These are phyloP conservation scores for Zangia roseola DNA, from an alignment of 768 basidiomycete genomes.

Conservation along the genomic window DNA sequence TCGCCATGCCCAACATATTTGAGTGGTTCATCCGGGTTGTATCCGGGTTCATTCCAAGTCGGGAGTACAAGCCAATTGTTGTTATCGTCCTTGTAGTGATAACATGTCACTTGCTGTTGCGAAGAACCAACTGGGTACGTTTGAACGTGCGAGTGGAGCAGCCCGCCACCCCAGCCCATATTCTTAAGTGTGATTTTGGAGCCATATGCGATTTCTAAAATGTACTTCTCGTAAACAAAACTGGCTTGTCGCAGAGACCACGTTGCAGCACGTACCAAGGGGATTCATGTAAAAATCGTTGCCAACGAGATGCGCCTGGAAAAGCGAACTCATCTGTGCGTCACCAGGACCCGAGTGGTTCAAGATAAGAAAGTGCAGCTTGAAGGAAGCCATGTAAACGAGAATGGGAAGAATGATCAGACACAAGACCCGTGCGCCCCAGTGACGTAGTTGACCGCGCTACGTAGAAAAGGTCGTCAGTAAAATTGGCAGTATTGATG, in stretches of 20 bases:
- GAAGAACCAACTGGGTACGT: constrained; percentile 87
- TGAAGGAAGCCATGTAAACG: constrained; percentile 94
- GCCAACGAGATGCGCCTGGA: constrained; percentile 93
- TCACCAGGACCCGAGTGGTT: constrained; percentile 96
- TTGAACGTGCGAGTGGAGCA: constrained; percentile 96
- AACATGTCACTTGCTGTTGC: constrained; percentile 98
- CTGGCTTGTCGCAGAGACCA: neutral
- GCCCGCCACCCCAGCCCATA: constrained; percentile 96
- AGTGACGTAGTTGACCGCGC: constrained; percentile 88
- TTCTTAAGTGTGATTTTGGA: constrained; percentile 94
- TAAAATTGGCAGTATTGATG: neutral
- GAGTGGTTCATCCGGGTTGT: constrained; percentile 65
- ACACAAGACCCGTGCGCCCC: constrained; percentile 82
- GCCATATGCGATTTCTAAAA: constrained; percentile 79
- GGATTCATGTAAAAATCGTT: constrained; percentile 94
- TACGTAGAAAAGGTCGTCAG: constrained; percentile 30
- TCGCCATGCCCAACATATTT: constrained; percentile 76
- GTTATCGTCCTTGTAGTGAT: constrained; percentile 99
- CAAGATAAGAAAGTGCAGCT: constrained; percentile 92
- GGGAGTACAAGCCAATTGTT: constrained; percentile 88
- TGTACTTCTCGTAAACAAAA: constrained; percentile 1
- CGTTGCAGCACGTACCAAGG: constrained; percentile 51
- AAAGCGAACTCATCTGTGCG: constrained; percentile 97
- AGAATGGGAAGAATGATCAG: constrained; percentile 88
- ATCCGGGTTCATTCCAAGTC: constrained; percentile 69